Percentiles rank a stretch among this genome's conserved stretches.
These are phyloP conservation scores for Tetraselmis striata DNA, from an alignment of 139 green algal species.

Conservation along the genomic window DNA sequence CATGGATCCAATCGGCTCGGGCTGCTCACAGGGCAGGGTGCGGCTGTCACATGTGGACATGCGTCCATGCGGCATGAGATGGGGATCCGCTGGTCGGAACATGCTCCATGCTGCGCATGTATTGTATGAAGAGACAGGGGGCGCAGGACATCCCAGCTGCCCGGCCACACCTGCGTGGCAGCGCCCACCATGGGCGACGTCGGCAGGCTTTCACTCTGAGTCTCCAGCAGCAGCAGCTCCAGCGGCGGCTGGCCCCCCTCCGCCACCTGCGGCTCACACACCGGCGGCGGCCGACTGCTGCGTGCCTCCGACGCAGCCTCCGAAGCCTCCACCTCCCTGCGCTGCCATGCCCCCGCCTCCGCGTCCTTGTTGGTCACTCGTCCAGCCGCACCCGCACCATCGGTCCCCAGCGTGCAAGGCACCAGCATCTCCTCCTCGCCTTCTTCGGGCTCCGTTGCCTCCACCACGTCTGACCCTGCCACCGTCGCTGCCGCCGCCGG, in stretches of 20 bases:
- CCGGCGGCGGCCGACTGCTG: too few species aligned
- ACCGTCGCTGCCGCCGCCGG: too few species aligned
- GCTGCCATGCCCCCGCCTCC: not conserved
- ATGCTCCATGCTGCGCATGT: too few species aligned
- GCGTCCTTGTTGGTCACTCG: not conserved
- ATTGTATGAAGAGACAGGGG: too few species aligned
- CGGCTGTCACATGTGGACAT: too few species aligned
- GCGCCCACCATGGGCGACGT: not conserved
- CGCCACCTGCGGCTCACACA: not conserved
- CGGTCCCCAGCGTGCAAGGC: not conserved
- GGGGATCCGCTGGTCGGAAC: too few species aligned
- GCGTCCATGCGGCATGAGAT: too few species aligned
- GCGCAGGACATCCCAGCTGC: too few species aligned
- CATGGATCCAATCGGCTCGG: too few species aligned
- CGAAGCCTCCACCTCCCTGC: too few species aligned
- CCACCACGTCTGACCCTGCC: not conserved
- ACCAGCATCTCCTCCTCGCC: not conserved
- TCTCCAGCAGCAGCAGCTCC: not conserved
- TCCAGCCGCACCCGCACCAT: not conserved
- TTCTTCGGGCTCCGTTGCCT: not conserved
- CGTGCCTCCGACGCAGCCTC: too few species aligned
- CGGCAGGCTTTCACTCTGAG: not conserved
- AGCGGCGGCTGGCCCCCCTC: not conserved
- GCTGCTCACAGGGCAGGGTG: too few species aligned
- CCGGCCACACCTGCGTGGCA: not conserved